A percentile compares a stretch with the other conserved stretches of the same genome.
Evolutionary conservation across 1,284 basidiomycete genomes (phyloP).

Genomic region (Meira nashicola): DNA sequence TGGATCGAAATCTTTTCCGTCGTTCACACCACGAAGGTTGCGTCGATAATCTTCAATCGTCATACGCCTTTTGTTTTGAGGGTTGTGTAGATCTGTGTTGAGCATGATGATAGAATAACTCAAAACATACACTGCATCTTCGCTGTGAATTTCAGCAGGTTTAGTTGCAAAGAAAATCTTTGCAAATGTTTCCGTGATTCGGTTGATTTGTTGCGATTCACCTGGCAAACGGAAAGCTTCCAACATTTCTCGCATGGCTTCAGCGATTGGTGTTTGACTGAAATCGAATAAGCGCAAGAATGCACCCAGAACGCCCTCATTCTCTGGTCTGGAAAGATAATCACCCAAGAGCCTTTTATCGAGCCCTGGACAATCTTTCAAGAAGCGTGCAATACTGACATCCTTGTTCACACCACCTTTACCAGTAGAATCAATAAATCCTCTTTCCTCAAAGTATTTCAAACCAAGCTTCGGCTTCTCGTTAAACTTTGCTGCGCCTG

Average conservation of each 20-base stretch:
- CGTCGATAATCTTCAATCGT: constrained; percentile 85
- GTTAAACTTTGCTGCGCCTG: constrained; percentile 84
- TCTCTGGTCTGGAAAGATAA: constrained; percentile 84
- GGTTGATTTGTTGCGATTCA: constrained; percentile 86
- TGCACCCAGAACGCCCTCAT: constrained; percentile 74
- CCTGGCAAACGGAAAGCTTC: constrained; percentile 93
- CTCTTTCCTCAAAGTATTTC: constrained; percentile 62
- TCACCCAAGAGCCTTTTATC: constrained; percentile 94
- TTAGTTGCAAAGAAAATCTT: constrained; percentile 78
- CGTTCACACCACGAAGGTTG: constrained; percentile 90
- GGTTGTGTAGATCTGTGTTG: constrained; percentile 95
- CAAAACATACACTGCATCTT: constrained; percentile 91
- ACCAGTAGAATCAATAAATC: constrained; percentile 60
- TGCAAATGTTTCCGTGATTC: constrained; percentile 94
- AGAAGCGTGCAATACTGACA: constrained; percentile 63
- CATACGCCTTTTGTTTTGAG: constrained; percentile 98
- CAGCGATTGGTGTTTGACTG: constrained; percentile 80
- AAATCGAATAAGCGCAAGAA: constrained; percentile 90
- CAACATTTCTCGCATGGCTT: constrained; percentile 88
- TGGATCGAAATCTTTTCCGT: constrained; percentile 72
- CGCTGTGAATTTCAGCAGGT: constrained; percentile 83
- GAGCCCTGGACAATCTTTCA: constrained; percentile 77
- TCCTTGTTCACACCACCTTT: constrained; percentile 35
- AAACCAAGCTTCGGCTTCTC: constrained; percentile 89
- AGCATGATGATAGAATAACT: constrained; percentile 97